Evolutionary conservation across 257 asterid species (phyloP), one percentile per base, ranked within the genome.

Genomic region (Striga asiatica): DNA sequence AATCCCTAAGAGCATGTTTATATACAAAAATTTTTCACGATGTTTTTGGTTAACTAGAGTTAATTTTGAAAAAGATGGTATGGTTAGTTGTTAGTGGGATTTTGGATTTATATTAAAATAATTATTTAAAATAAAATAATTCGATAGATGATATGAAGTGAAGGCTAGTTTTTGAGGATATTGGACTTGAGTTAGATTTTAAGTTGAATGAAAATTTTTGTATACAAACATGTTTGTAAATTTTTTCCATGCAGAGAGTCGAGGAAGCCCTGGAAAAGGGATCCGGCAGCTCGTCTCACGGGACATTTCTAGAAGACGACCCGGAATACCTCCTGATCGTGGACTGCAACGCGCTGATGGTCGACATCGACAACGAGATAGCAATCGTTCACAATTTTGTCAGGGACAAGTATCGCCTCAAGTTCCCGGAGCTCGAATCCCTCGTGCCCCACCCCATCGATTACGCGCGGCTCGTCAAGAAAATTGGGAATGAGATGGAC

Each of bases 381-480:
- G 83, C 78, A 58, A 84, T 91, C 50, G 82, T 87, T 72, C 98
- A 91, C 76, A 91, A 82, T 62, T 91, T 91, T 62, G 87, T 91
- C 59, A 96, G 98, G 0, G 98, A 91, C 71, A 91, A 91, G 73
- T 91, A 91, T 43, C 92, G 98, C 5, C 46, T 84, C 46, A 91
- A 91, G 61, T 91, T 91, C 61, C 98, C 98, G 0, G 97, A 91
- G 74, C 94, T 91, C 56, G 95, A 91, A 54, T 87, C 98, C 18
- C 81, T 91, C 41, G 97, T 91, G 50, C 95, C 84, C 67, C 98
- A 91, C 73, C 98, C 98, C 1, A 81, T 91, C 48, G 98, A 91
- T 68, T 91, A 91, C 66, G 96, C 98, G 46, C 83, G 95, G 54
- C 94, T 91, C 27, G 97, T 91, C 51, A 77, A 91, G 57, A 91